phyloP scores from a whole-genome alignment of 2,329 filamentous ascomycete genomes.

The Aureobasidium subglaciale region DNA sequence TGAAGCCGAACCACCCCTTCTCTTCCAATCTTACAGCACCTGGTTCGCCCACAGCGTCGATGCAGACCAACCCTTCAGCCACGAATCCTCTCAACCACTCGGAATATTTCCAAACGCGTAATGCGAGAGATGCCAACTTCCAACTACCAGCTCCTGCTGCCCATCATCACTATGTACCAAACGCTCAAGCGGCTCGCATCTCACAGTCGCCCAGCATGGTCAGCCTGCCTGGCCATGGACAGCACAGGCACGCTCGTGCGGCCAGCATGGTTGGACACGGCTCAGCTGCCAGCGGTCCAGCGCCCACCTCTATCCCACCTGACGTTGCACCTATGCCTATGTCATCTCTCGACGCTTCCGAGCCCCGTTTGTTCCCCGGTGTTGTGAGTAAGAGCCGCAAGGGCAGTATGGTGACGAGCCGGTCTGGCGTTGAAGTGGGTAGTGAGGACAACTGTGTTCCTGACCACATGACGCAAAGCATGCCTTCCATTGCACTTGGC shows the following conservation, averaged over 20 bases:
- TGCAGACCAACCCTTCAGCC: conserved; percentile 35
- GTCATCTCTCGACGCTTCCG: conserved; percentile 27
- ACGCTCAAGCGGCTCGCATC: conserved; percentile 33
- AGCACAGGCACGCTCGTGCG: conserved; percentile 22
- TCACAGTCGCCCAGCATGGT: conserved; percentile 23
- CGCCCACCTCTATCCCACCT: conserved; percentile 11
- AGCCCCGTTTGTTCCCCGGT: conserved; percentile 66
- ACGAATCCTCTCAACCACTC: conserved; percentile 26
- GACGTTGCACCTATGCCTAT: conserved; percentile 11
- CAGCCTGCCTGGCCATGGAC: conserved; percentile 16
- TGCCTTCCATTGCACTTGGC: conserved; percentile 11
- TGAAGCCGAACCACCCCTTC: conserved; percentile 24
- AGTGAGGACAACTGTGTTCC: background rate
- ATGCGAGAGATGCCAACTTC: conserved; percentile 18
- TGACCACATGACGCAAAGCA: conserved; percentile 12
- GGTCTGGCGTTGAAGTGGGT: background rate
- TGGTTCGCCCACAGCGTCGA: conserved; percentile 23
- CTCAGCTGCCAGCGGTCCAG: conserved; percentile 16
- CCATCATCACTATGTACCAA: conserved; percentile 22
- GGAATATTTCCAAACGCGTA: conserved; percentile 17
- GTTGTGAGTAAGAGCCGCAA: conserved; percentile 48
- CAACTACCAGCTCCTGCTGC: conserved; percentile 25
- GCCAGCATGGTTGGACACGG: conserved; percentile 27
- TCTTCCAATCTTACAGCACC: conserved; percentile 21
- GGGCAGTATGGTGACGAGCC: conserved; percentile 21